Evolutionary conservation across 306 rosid genomes (phyloP), one percentile per base, ranked within the genome.

Genomic region (Trifolium pratense): DNA sequence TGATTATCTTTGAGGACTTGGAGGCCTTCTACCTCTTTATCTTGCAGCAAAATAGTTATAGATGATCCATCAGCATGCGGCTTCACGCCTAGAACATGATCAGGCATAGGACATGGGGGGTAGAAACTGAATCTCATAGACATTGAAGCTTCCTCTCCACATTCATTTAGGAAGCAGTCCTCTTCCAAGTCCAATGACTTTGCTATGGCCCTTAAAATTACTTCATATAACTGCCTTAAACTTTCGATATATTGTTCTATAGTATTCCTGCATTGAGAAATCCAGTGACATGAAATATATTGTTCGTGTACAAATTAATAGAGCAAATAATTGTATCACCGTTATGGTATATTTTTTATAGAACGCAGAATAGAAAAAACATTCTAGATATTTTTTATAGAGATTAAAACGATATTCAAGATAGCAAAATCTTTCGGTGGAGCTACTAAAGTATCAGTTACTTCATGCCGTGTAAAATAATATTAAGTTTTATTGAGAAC

Each of bases 31-130:
- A 89, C 91, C 60, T 82, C 82, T 63, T 73, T 20, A 65, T 90
- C 97, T 75, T 87, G 98, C 87, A 92, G 71, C 37, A 92, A 75
- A 32, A 83, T 71, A 10, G 96, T 92, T 63, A 90, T 63, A 14
- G 82, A 37, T 9, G 92, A 76, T 75, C 93, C 92, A 80, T 92
- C 98, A 5, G 96, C 84, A 32, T 92, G 98, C 9, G 92, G 84
- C 65, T 90, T 88, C 12, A 73, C 8, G 6, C 98, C 98, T 0
- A 89, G 85, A 66, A 86, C 91, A 52, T 69, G 85, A 48, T 90
- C 93, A 9, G 98, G 79, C 71, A 83, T 86, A 5, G 83, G 80
- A 79, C 96, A 92, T 60, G 74, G 86, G 0, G 97, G 97, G 68
- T 89, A 92, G 80, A 83, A 84, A 79, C 86, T 90, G 83, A 92